phyloP scores from a whole-genome alignment of 192 early-diverging fungal species.

The Pilobolus umbonatus region DNA sequence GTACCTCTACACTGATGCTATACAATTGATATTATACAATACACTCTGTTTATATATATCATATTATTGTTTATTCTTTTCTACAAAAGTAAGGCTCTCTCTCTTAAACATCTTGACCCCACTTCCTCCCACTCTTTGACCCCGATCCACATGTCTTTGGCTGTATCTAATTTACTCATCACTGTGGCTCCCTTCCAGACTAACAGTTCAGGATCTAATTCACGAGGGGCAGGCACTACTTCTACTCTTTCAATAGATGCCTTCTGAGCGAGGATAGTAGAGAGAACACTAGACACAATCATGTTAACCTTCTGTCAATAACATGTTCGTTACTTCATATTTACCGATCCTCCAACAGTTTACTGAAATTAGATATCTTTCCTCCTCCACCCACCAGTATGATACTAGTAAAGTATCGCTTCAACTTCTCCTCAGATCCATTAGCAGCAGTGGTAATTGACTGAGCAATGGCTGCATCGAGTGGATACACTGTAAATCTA shows the following conservation, averaged over 20 bases:
- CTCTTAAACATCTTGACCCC: constrained; percentile 58
- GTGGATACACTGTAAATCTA: constrained; percentile 35
- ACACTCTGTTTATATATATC: too few relatives aligned
- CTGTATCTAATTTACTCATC: constrained; percentile 68
- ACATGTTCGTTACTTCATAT: neutral
- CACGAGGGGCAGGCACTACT: constrained; percentile 72
- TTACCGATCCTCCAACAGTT: constrained; percentile 60
- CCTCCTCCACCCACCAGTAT: constrained; percentile 85
- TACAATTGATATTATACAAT: too few relatives aligned
- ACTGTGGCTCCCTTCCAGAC: constrained; percentile 89
- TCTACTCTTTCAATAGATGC: constrained; percentile 52
- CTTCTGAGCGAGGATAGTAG: constrained; percentile 33
- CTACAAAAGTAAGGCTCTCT: constrained; percentile 64
- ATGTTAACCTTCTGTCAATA: constrained; percentile 10
- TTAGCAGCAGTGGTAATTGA: constrained; percentile 54
- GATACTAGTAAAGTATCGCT: constrained; percentile 70
- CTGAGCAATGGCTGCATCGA: constrained; percentile 69
- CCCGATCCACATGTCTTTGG: constrained; percentile 78
- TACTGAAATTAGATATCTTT: constrained; percentile 61
- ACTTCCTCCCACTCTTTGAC: constrained; percentile 66
- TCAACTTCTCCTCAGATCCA: constrained; percentile 61
- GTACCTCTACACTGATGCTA: too few relatives aligned
- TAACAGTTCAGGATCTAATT: constrained; percentile 77
- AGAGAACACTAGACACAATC: constrained; percentile 15
- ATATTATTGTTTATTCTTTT: constrained; percentile 21